Percentiles rank a stretch among this genome's conserved stretches.
Evolutionary conservation across 2,329 filamentous ascomycete species (phyloP).

Genomic region (Verticillium zaregamsianum): DNA sequence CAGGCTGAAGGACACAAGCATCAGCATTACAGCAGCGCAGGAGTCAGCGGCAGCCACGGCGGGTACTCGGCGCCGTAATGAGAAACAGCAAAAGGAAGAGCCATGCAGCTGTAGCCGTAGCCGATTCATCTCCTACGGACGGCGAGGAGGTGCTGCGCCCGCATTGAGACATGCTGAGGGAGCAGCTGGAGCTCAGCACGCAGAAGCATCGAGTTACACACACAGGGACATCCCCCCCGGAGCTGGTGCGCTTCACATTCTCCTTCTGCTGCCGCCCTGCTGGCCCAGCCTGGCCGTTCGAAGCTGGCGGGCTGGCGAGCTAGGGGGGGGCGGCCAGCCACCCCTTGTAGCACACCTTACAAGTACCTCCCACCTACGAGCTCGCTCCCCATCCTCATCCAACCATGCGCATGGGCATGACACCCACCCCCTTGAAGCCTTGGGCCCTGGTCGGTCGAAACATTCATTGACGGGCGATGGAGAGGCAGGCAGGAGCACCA

Average conservation of each 20-base stretch:
- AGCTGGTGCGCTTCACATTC: neutral
- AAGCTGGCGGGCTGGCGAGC: neutral
- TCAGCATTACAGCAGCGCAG: neutral
- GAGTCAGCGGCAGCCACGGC: neutral
- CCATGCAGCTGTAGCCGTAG: neutral
- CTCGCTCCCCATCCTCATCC: neutral
- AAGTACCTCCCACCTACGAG: neutral
- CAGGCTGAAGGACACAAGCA: neutral
- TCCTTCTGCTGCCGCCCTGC: neutral
- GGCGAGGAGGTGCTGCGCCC: neutral
- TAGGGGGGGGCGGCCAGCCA: neutral
- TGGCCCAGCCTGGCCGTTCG: neutral
- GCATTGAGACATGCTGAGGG: neutral
- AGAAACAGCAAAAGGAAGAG: neutral
- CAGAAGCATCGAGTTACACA: neutral
- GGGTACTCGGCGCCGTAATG: neutral
- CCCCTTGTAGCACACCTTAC: neutral
- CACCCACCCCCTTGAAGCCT: neutral
- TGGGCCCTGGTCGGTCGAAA: neutral
- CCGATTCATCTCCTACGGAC: neutral
- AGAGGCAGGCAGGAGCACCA: neutral
- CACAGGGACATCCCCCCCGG: neutral
- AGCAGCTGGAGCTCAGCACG: neutral
- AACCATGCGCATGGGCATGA: neutral
- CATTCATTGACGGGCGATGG: neutral